phyloP scores from a whole-genome alignment of 2,329 filamentous ascomycete species.

The Fusarium nisikadoi region DNA sequence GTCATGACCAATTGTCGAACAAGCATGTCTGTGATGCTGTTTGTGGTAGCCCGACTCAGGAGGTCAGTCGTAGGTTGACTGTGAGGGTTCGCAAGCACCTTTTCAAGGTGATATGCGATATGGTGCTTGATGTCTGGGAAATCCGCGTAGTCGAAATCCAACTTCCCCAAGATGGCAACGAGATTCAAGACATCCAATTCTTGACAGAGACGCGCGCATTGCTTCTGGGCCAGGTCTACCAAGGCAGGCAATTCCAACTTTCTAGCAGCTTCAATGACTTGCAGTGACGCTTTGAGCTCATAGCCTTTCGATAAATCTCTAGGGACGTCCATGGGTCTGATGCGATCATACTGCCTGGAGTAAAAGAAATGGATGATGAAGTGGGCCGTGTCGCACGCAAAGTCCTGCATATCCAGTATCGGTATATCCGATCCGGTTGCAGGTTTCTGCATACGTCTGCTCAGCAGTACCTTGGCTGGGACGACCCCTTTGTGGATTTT shows the following conservation, averaged over 20 bases:
- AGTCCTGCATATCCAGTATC: neutral
- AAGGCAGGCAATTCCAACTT: neutral
- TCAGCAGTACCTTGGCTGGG: neutral
- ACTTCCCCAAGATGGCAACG: neutral
- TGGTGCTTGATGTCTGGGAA: neutral
- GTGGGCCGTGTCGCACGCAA: neutral
- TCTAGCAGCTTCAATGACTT: neutral
- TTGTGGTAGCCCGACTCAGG: neutral
- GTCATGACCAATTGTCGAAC: neutral
- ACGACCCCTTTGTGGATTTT: neutral
- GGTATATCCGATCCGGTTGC: rapidly evolving
- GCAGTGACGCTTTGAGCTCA: neutral
- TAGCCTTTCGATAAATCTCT: neutral
- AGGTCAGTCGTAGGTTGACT: no score
- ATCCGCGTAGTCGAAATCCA: rapidly evolving
- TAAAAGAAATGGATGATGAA: conserved; percentile 4
- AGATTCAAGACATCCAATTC: neutral
- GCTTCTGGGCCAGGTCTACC: rapidly evolving
- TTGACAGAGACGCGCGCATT: neutral
- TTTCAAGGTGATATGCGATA: neutral
- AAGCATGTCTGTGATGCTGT: neutral
- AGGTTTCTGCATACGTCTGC: neutral
- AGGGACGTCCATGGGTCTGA: neutral
- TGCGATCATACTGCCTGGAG: neutral
- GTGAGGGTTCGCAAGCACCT: neutral